A percentile compares a stretch with the other conserved stretches of the same genome.
Conservation (phyloP, 192 early-diverging fungal species). For the Gaertneriomyces sp. region DNA sequence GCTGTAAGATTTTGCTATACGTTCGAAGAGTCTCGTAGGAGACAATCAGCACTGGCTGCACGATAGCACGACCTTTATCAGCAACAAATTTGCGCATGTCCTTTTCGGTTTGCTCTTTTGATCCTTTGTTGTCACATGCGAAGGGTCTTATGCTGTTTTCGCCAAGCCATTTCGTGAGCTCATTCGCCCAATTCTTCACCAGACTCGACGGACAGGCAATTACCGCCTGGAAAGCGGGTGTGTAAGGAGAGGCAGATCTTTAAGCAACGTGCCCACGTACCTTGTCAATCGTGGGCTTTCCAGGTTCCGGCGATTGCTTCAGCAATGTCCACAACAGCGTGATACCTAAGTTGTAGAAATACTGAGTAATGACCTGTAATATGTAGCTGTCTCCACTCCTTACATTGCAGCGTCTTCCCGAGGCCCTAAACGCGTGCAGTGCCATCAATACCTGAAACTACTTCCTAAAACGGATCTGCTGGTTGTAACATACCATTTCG, state of each 20-base stretch:
- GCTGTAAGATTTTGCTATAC: slow-evolving; percentile 70
- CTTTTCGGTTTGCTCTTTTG: slow-evolving; percentile 77
- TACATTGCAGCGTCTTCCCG: slow-evolving; percentile 54
- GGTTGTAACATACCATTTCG: slow-evolving; percentile 68
- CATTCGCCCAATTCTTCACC: slow-evolving; percentile 98
- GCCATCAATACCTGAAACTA: not conserved
- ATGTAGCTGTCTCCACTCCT: not conserved
- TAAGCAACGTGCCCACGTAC: slow-evolving; percentile 28
- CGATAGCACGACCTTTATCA: slow-evolving; percentile 79
- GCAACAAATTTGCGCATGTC: slow-evolving; percentile 76
- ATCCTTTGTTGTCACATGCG: slow-evolving; percentile 84
- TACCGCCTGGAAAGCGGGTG: slow-evolving; percentile 51
- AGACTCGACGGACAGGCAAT: slow-evolving; percentile 94
- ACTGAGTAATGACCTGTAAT: not conserved
- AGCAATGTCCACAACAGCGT: slow-evolving; percentile 96
- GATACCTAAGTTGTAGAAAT: slow-evolving; percentile 67
- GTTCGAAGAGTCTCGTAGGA: slow-evolving; percentile 93
- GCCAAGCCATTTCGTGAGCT: slow-evolving; percentile 94
- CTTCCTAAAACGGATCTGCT: not conserved
- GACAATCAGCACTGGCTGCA: slow-evolving; percentile 93
- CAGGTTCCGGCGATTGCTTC: slow-evolving; percentile 79
- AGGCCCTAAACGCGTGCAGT: slow-evolving; percentile 33
- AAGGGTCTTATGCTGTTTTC: slow-evolving; percentile 74
- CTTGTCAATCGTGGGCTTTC: slow-evolving; percentile 94
- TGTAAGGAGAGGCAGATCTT: slow-evolving; percentile 4